These are phyloP conservation scores for Tetrahymena borealis DNA, from an alignment of 73 alveolate genomes.

Conservation along the genomic window DNA sequence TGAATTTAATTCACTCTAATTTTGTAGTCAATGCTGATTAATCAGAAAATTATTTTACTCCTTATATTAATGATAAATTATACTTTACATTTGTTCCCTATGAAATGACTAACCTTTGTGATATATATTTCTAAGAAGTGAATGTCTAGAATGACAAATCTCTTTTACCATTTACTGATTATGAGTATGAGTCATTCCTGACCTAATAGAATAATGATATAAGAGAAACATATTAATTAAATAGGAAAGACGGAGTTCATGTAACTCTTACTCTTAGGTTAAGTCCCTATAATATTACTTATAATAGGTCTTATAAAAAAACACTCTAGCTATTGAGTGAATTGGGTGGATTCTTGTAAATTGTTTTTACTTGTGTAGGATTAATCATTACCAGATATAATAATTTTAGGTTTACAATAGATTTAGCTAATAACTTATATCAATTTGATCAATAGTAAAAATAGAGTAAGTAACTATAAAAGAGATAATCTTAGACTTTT, in stretches of 20 bases:
- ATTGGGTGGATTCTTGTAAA: not conserved
- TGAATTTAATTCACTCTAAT: not conserved
- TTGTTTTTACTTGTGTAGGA: not conserved
- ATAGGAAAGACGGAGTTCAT: not conserved
- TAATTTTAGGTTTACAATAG: not conserved
- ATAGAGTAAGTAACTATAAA: not conserved
- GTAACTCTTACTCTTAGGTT: not conserved
- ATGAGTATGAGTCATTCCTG: not conserved
- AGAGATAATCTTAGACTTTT: not conserved
- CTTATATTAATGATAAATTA: not conserved
- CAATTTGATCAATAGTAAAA: not conserved
- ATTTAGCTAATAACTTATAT: not conserved
- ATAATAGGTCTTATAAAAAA: not conserved
- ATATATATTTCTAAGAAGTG: not conserved
- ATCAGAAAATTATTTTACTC: not conserved
- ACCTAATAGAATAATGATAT: not conserved
- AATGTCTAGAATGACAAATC: not conserved
- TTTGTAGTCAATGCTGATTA: not conserved
- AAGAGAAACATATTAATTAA: not conserved
- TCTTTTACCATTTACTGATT: not conserved
- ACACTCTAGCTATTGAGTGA: not conserved
- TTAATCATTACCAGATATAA: not conserved
- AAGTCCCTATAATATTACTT: not conserved
- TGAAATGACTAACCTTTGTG: not conserved
- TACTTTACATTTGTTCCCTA: not conserved